Evolutionary conservation across 768 basidiomycete species (phyloP).

Genomic region (Pulveroboletus frians): DNA sequence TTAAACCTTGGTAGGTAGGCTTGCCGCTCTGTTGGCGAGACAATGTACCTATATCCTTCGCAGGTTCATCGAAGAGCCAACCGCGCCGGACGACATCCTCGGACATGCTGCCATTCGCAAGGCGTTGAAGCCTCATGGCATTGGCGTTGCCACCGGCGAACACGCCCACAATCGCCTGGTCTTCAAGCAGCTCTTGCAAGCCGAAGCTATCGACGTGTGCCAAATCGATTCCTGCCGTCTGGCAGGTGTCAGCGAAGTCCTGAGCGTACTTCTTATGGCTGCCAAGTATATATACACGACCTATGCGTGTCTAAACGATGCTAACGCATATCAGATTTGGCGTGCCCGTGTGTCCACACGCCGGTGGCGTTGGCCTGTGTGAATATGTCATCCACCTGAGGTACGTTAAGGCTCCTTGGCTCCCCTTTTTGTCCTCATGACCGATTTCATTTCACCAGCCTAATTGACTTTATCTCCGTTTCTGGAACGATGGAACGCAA

Average conservation of each 20-base stretch:
- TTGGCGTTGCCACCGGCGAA: conserved; percentile 95
- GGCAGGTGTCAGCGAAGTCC: conserved; percentile 92
- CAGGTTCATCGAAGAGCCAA: conserved; percentile 97
- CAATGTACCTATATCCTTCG: background rate
- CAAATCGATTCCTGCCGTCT: conserved; percentile 95
- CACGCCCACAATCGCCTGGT: conserved; percentile 96
- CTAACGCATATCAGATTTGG: conserved; percentile 54
- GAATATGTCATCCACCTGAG: conserved; percentile 89
- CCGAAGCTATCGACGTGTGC: conserved; percentile 89
- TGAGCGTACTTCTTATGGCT: conserved; percentile 88
- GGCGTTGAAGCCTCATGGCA: conserved; percentile 74
- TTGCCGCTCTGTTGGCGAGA: background rate
- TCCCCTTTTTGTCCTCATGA: background rate
- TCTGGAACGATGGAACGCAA: conserved; percentile 93
- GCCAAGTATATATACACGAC: conserved; percentile 56
- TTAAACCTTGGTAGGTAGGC: conserved; percentile 74
- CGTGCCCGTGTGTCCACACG: conserved; percentile 91
- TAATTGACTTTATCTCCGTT: conserved; percentile 91
- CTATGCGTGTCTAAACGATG: background rate
- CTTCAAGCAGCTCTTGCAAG: conserved; percentile 94
- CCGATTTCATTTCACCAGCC: conserved; percentile 34
- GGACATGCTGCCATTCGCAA: conserved; percentile 84
- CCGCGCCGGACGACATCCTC: conserved; percentile 90
- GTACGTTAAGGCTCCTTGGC: background rate
- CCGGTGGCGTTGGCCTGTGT: conserved; percentile 92